These are phyloP conservation scores for Mortierella sp. DNA, from an alignment of 371 early-diverging fungal genomes.

Conservation along the genomic window DNA sequence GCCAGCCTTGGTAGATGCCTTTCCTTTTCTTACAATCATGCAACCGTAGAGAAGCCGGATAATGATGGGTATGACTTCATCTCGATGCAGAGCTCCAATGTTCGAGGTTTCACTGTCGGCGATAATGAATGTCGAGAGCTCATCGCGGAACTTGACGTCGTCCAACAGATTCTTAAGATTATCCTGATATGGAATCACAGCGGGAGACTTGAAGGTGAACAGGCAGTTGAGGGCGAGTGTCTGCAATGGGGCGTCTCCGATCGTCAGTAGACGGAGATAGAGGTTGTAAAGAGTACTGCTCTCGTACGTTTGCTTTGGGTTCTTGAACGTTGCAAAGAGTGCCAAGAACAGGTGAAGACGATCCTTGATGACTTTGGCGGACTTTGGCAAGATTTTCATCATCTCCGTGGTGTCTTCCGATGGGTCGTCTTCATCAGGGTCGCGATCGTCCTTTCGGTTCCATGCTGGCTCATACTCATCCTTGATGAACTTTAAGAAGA, in stretches of 20 bases:
- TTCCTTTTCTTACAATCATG: conserved; percentile 77
- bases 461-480: conserved; percentile 64
- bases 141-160: conserved; percentile 92
- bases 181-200: conserved; percentile 77
- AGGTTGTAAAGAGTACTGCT: conserved; percentile 64
- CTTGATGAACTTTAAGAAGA: conserved; percentile 79
- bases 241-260: conserved; percentile 86
- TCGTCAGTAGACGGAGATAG: conserved; percentile 79
- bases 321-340: conserved; percentile 80
- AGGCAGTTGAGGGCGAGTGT: conserved; percentile 83
- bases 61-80: conserved; percentile 76
- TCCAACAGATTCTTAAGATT: conserved; percentile 79
- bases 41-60: conserved; percentile 92
- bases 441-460: conserved; percentile 57
- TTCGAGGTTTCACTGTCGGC: conserved; percentile 63
- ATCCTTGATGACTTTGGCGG: conserved; percentile 57
- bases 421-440: conserved; percentile 54
- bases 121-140: conserved; percentile 79
- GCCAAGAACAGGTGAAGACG: conserved; percentile 74
- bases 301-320: conserved; percentile 66
- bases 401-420: conserved; percentile 44
- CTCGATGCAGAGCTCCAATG: conserved; percentile 75
- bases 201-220: conserved; percentile 78
- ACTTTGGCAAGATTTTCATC: conserved; percentile 57
- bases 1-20: conserved; percentile 69